Base-by-base conservation (phyloP, 1,284 basidiomycete species). In the Moesziomyces sp. region DNA sequence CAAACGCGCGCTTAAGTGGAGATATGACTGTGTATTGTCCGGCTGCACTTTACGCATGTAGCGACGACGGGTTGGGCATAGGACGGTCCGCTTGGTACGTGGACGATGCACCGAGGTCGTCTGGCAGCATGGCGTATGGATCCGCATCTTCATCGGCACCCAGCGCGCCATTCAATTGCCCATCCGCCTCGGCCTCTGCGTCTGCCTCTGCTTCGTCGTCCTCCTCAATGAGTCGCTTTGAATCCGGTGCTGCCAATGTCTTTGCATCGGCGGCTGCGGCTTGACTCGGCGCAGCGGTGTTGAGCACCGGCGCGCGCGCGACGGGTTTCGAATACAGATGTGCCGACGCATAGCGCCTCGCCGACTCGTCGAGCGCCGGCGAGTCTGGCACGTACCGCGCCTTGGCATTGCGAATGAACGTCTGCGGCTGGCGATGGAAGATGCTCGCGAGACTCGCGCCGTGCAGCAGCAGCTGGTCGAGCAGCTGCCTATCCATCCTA, bases 401-500 rank as follows among this genome's bases (percentile, higher is more conserved):
- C 49, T 81, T 82, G 9, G 70, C 58, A 10, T 69, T 68, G 13
- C 74, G 56, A 10, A 82, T 80, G 43, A 83, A 82, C 5, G 77
- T 78, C 47, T 83, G 75, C 1, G 81, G 82, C 26, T 76, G 76
- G 0, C 78, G 59, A 21, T 82, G 80, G 44, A 80, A 83, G 35
- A 84, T 81, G 47, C 70, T 69, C 0, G 76, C 70, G n/a, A 84
- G 58, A 45, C 72, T 77, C 13, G 71, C 70, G 6, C 71, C 80
- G 47, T 84, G 82, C 24, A 84, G 60, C 5, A 83, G 56, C 11
- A 84, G 64, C 53, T 84, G 82, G 50, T 84, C 82, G 10, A 84
- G 59, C 26, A 83, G 47, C 38, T 77, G 70, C 4, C 83, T 86
- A 87, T 76, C 88, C 93, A 99, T 97, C 43, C 94, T 87, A 83